Evolutionary conservation across 768 basidiomycete genomes (phyloP), one percentile per base, ranked within the genome.

Genomic region (Hypsizygus marmoreus): DNA sequence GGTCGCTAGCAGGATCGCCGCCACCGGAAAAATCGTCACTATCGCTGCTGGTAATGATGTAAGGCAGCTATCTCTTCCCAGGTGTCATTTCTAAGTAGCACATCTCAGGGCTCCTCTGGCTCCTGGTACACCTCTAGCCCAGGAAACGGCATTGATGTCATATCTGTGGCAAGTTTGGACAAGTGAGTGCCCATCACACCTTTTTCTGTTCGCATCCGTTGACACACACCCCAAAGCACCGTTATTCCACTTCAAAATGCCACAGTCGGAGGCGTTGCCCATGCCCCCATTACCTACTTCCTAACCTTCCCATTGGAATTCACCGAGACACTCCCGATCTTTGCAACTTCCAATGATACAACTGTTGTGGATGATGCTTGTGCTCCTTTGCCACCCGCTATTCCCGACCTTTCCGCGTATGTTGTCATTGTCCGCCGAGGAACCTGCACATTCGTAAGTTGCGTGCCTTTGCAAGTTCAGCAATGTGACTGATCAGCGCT

Each of bases 61-160:
- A 40, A 40, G 61, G 46, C 16, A 4, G 16, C 14, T 29, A 37
- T 44, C 11, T 45, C 17, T 7, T 40, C 38, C 28, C 16, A n/a
- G 13, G 6, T 16, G 19, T 14, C 31, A 28, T 30, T 11, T n/a
- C 13, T 41, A 23, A 38, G 24, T 28, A n/a, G 4, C 9, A 1
- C 13, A 31, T 29, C 12, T 13, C 43, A 74, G 72, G 83, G 82
- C 6, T 57, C 70, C 4, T 71, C 71, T 19, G 86, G 86, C 5
- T 72, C 81, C 4, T 87, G 82, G 79, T 86, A 77, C 60, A 70
- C 80, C 0, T 76, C 74, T 31, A 58, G 69, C 52, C 72, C 86
- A 49, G 73, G 76, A 53, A 68, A 74, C 59, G 84, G 71, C 10
- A 67, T 75, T 48, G 68, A 79, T 34, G 81, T 75, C n/a, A 80